These are phyloP conservation scores for Coniosporium apollinis DNA, from an alignment of 495 filamentous ascomycete genomes.

Conservation along the genomic window DNA sequence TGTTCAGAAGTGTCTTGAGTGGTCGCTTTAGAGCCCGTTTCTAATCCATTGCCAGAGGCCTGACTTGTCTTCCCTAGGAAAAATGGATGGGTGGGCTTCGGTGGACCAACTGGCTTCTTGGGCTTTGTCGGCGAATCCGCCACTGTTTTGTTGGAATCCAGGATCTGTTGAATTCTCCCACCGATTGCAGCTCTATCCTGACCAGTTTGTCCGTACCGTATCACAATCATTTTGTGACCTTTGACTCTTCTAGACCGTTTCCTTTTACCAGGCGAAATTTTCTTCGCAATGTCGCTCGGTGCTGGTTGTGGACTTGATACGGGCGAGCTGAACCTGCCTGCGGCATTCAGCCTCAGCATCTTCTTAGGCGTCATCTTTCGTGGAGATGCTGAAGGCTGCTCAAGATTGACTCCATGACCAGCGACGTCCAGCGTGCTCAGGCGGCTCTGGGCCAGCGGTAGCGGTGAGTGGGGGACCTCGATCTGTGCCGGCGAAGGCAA, in stretches of 20 bases:
- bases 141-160: constrained; percentile 11
- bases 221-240: too few species aligned
- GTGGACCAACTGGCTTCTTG: constrained; percentile 18
- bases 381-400: too few species aligned
- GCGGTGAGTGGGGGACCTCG: too few species aligned
- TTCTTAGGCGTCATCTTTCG: constrained; percentile 28
- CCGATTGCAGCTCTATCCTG: constrained; percentile 22
- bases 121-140: constrained; percentile 3
- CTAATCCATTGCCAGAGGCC: neutral
- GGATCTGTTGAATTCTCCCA: constrained; percentile 35
- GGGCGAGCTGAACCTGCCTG: constrained; percentile 43
- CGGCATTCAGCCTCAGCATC: constrained; percentile 35
- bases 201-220: too few species aligned
- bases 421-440: too few species aligned
- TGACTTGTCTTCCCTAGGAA: constrained; percentile 37
- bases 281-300: too few species aligned
- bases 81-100: constrained; percentile 66
- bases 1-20: neutral
- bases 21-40: neutral
- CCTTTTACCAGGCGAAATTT: too few species aligned
- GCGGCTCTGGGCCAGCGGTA: too few species aligned
- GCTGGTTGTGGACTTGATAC: constrained; percentile 16
- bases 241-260: constrained; percentile 4
- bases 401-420: too few species aligned
- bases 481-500: too few species aligned